phyloP scores from a whole-genome alignment of 805 yeast genomes.

The Saturnispora sekii region DNA sequence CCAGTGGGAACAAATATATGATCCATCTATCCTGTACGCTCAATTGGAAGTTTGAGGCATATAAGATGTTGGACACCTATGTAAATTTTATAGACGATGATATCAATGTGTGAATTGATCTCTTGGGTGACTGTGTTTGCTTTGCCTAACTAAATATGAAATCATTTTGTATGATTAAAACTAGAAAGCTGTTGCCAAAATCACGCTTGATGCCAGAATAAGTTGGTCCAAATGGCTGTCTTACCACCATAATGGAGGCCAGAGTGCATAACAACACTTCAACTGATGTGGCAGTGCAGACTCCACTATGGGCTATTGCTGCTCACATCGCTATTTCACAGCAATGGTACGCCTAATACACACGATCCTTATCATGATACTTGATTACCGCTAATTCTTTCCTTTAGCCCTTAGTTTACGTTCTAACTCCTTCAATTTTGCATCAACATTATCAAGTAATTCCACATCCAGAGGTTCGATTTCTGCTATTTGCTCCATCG shows the following conservation, averaged over 20 bases:
- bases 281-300: too few relatives aligned
- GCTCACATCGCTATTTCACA: background rate
- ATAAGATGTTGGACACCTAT: conserved; percentile 12
- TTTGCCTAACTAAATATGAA: too few relatives aligned
- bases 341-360: conserved; percentile 8
- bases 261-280: too few relatives aligned
- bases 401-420: background rate
- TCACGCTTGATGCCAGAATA: too few relatives aligned
- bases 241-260: too few relatives aligned
- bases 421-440: background rate
- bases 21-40: conserved; percentile 66
- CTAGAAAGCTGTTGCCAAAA: too few relatives aligned
- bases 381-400: conserved; percentile 1
- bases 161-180: too few relatives aligned
- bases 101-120: too few relatives aligned
- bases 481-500: background rate
- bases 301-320: too few relatives aligned
- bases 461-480: background rate
- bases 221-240: too few relatives aligned
- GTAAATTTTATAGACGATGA: too few relatives aligned
- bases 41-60: conserved; percentile 73
- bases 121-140: too few relatives aligned
- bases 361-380: conserved; percentile 21
- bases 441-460: conserved; percentile 1
- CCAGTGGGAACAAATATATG: conserved; percentile 58